Evolutionary conservation across 2,329 filamentous ascomycete species (phyloP).

Genomic region (Exophiala xenobiotica): DNA sequence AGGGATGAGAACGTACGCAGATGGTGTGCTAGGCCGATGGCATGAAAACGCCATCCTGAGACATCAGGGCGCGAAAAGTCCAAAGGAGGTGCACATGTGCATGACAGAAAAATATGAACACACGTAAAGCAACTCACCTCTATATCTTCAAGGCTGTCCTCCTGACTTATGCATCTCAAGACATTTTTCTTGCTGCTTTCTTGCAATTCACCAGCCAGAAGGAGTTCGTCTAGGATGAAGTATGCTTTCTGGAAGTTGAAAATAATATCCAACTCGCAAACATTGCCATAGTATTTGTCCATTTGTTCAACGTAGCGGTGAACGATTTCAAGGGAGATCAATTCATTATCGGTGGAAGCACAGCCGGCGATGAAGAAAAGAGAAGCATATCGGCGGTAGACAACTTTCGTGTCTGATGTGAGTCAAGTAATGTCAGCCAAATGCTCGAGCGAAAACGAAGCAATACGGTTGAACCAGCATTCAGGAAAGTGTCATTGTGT

Average conservation of each 20-base stretch:
- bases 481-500: conserved; percentile 10
- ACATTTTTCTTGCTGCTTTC: conserved; percentile 99
- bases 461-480: not conserved
- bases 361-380: conserved; percentile 99
- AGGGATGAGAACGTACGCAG: not conserved
- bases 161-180: conserved; percentile 89
- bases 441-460: not conserved
- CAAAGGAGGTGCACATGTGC: too few species aligned
- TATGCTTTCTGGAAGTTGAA: conserved; percentile 99
- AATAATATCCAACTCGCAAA: conserved; percentile 98
- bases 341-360: conserved; percentile 59
- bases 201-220: conserved; percentile 94
- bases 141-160: conserved; percentile 97
- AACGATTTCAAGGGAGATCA: conserved; percentile 93
- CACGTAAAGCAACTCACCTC: conserved; percentile 67
- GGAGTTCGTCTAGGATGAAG: conserved; percentile 95
- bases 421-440: conserved; percentile 18
- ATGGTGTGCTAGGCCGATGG: not conserved
- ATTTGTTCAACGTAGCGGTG: conserved; percentile 99
- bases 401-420: conserved; percentile 85
- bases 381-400: conserved; percentile 97
- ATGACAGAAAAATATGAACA: too few species aligned
- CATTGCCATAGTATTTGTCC: conserved; percentile 99
- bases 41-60: not conserved
- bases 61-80: too few species aligned